Evolutionary conservation across 2,329 filamentous ascomycete species (phyloP).

Genomic region (Aureobasidium melanogenum): DNA sequence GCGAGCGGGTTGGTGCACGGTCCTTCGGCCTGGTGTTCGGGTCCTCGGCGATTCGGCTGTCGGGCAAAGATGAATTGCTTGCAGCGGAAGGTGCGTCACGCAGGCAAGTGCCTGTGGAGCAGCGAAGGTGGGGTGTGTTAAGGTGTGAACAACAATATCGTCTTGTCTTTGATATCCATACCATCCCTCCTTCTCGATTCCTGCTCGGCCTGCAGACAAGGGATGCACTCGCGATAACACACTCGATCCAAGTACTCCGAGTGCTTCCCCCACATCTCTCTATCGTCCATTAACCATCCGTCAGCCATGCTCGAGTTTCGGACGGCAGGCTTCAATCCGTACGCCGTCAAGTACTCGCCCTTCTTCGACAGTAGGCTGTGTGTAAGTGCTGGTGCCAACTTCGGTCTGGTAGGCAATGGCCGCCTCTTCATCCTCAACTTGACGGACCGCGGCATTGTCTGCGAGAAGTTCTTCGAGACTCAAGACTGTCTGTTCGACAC

Average conservation of each 20-base stretch:
- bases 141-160: not conserved
- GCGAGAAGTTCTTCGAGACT: constrained; percentile 88
- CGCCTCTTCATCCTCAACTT: constrained; percentile 76
- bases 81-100: not conserved
- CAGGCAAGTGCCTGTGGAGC: not conserved
- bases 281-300: not conserved
- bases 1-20: not conserved
- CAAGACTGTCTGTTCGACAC: constrained; percentile 95
- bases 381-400: constrained; percentile 86
- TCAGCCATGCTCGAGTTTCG: constrained; percentile 78
- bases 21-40: not conserved
- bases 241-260: not conserved
- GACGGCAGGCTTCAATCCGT: constrained; percentile 89
- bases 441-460: constrained; percentile 71
- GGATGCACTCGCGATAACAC: not conserved
- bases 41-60: not conserved
- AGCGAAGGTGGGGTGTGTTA: not conserved
- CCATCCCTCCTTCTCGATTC: not conserved
- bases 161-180: not conserved
- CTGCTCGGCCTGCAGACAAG: not conserved
- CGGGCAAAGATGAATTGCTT: not conserved
- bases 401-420: constrained; percentile 93
- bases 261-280: not conserved
- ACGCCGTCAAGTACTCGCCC: constrained; percentile 95
- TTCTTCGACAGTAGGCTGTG: constrained; percentile 95